Evolutionary conservation across 1,284 basidiomycete species (phyloP).

Genomic region (Cryptococcus hybrid): DNA sequence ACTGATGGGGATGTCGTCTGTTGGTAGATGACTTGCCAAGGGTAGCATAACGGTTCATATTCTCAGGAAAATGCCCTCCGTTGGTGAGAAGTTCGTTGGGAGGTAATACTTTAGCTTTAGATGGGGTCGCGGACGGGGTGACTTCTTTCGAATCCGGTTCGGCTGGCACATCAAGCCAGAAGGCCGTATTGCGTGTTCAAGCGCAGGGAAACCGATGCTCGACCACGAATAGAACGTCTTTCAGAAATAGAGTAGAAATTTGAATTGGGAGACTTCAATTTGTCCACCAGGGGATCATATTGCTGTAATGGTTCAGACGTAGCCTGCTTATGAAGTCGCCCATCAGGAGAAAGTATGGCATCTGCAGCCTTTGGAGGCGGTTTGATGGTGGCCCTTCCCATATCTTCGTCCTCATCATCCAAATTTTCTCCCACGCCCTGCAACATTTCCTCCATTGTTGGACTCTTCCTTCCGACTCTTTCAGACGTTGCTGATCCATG

Average conservation of each 20-base stretch:
- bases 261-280: too few species aligned
- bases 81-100: neutral
- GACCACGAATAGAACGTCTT: too few species aligned
- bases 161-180: too few species aligned
- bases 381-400: slow-evolving; percentile 23
- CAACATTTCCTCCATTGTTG: slow-evolving; percentile 4
- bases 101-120: neutral
- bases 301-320: too few species aligned
- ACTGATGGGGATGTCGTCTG: slow-evolving; percentile 6
- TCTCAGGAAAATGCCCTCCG: neutral
- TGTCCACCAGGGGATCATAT: too few species aligned
- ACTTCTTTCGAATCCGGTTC: neutral
- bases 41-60: slow-evolving; percentile 25
- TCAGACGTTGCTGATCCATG: neutral
- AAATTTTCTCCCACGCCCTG: slow-evolving; percentile 1
- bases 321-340: too few species aligned
- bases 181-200: too few species aligned
- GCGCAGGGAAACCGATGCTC: too few species aligned
- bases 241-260: too few species aligned
- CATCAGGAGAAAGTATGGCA: too few species aligned
- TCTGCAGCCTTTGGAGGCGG: neutral
- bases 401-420: slow-evolving; percentile 11
- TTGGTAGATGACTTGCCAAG: slow-evolving; percentile 11
- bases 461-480: slow-evolving; percentile 5
- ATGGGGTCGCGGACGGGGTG: slow-evolving; percentile 5